Conservation (phyloP, 23 red algal genomes). For the Gracilaria gracilis region DNA sequence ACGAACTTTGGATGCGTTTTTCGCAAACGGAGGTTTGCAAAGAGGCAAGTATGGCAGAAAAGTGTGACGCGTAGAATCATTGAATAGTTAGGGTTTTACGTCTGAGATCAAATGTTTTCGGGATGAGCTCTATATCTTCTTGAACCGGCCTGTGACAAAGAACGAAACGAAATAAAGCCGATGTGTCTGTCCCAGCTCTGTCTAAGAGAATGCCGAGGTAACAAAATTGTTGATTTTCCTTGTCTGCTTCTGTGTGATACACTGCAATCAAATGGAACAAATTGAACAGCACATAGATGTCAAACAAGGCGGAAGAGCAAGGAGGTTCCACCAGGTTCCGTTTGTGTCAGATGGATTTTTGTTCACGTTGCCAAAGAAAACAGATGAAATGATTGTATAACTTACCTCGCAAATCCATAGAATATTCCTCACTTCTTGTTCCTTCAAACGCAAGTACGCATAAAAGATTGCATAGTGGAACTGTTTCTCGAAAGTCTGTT, state of each 20-base stretch:
- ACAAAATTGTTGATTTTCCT: conserved; percentile 84
- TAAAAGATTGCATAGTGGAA: conserved; percentile 99
- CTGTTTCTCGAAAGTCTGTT: conserved; percentile 94
- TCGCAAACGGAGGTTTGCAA: background rate
- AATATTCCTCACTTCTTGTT: conserved; percentile 98
- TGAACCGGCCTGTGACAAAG: background rate
- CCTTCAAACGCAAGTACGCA: conserved; percentile 90
- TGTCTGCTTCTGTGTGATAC: conserved; percentile 94
- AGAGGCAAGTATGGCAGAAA: too few species aligned
- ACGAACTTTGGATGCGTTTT: background rate
- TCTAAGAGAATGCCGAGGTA: conserved; percentile 63
- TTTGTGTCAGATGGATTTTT: background rate
- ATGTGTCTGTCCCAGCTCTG: background rate
- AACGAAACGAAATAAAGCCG: conserved; percentile 28
- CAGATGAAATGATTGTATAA: background rate
- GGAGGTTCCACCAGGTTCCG: background rate
- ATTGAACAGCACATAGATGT: background rate
- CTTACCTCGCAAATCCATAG: conserved; percentile 85
- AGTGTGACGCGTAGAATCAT: conserved; percentile 3
- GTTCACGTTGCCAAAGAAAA: background rate
- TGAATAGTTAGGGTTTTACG: conserved; percentile 41
- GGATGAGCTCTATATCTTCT: background rate
- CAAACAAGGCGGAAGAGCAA: background rate
- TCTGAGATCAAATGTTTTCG: conserved; percentile 10
- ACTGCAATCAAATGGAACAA: conserved; percentile 44